A percentile compares a stretch with the other conserved stretches of the same genome.
phyloP scores from a whole-genome alignment of 208 protist genomes.

The Trichomonas vaginalis region DNA sequence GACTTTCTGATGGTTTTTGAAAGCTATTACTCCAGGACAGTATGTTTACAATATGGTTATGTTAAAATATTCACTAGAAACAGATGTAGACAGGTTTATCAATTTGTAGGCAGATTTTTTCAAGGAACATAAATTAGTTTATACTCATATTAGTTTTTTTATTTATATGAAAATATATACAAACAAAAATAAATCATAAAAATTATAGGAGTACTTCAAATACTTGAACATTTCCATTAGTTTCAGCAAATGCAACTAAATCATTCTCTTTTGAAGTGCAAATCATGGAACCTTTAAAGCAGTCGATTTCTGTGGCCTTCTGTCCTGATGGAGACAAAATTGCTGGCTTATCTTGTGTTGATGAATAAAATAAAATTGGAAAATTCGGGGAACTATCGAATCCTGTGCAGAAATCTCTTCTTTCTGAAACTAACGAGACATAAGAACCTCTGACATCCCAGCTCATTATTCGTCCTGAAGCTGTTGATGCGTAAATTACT shows the following conservation, averaged over 20 bases:
- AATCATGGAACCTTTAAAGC: not conserved
- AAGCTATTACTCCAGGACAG: too few species aligned
- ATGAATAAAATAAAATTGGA: not conserved
- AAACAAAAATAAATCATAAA: too few species aligned
- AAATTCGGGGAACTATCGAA: not conserved
- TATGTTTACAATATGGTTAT: too few species aligned
- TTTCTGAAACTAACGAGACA: not conserved
- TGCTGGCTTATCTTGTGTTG: not conserved
- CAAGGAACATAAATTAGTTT: too few species aligned
- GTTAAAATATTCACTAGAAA: too few species aligned
- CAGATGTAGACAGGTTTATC: too few species aligned
- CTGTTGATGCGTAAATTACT: not conserved
- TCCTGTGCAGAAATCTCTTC: not conserved
- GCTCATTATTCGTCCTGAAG: not conserved
- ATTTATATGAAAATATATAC: too few species aligned
- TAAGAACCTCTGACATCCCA: not conserved
- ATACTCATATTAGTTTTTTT: too few species aligned
- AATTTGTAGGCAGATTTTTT: too few species aligned
- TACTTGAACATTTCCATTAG: not conserved
- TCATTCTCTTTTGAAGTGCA: not conserved
- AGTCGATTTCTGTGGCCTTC: not conserved
- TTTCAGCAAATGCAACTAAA: not conserved
- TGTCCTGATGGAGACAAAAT: not conserved
- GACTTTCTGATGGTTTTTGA: too few species aligned
- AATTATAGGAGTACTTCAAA: not conserved